Evolutionary conservation across 352 stramenopile genomes (phyloP).

Genomic region (Phytophthora crassamura): DNA sequence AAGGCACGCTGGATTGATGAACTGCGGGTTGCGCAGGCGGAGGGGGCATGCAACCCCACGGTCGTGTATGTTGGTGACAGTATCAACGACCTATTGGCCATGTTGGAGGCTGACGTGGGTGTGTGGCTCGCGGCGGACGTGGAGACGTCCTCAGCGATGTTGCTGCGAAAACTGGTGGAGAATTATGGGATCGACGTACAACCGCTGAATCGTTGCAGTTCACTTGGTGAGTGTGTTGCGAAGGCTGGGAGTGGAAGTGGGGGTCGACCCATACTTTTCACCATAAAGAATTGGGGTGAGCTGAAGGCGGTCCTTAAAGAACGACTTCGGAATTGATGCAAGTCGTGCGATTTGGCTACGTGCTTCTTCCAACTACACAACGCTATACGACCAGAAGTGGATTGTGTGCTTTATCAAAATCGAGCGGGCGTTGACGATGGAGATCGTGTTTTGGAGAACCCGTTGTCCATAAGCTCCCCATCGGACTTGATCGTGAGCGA

Average conservation of each 20-base stretch:
- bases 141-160: slow-evolving; percentile 13
- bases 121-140: slow-evolving; percentile 39
- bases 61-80: slow-evolving; percentile 77
- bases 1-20: slow-evolving; percentile 51
- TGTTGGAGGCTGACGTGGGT: slow-evolving; percentile 70
- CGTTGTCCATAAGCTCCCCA: slow-evolving; percentile 2
- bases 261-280: too few species aligned
- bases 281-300: too few species aligned
- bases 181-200: slow-evolving; percentile 44
- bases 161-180: slow-evolving; percentile 28
- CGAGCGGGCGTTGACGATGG: slow-evolving; percentile 15
- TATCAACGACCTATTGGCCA: slow-evolving; percentile 65
- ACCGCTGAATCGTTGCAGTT: slow-evolving; percentile 26
- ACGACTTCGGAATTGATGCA: too few species aligned
- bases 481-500: slow-evolving; percentile 22
- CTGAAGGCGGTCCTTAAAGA: too few species aligned
- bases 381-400: too few species aligned
- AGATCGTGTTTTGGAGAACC: neutral
- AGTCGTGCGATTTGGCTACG: too few species aligned
- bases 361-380: too few species aligned
- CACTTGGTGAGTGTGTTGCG: slow-evolving; percentile 23
- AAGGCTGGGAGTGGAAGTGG: too few species aligned
- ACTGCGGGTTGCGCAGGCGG: slow-evolving; percentile 6
- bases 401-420: too few species aligned
- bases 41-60: neutral